phyloP scores from a whole-genome alignment of 2,329 filamentous ascomycete genomes.

The Neoascochyta sp. region DNA sequence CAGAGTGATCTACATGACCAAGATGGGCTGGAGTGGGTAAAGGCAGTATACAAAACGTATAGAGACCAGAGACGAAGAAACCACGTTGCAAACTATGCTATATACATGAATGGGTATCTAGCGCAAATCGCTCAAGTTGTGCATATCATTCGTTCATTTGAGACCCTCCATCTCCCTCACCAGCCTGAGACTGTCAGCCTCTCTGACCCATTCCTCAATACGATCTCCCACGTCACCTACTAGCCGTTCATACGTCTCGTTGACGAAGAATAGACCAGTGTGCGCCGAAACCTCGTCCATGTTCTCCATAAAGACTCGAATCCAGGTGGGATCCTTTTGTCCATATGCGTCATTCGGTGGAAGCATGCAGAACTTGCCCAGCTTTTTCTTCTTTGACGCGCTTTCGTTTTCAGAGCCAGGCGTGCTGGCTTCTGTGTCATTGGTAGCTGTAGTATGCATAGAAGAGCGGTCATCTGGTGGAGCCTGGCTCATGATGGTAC shows the following conservation, averaged over 20 bases:
- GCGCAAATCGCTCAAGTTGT: not conserved
- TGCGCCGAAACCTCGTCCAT: conserved; percentile 85
- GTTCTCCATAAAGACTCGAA: conserved; percentile 73
- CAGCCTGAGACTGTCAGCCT: conserved; percentile 47
- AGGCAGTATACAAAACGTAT: too few relatives aligned
- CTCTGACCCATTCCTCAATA: conserved; percentile 67
- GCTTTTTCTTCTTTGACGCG: conserved; percentile 45
- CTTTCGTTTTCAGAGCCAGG: conserved; percentile 5
- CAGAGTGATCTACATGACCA: too few relatives aligned
- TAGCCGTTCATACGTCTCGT: conserved; percentile 69
- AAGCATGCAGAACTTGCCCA: conserved; percentile 75
- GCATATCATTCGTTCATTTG: too few relatives aligned
- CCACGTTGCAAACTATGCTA: too few relatives aligned
- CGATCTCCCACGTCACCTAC: conserved; percentile 69
- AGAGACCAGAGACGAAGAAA: too few relatives aligned
- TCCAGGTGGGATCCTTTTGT: conserved; percentile 67
- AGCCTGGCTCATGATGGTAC: conserved; percentile 26
- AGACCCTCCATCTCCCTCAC: conserved; percentile 24
- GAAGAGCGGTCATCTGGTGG: conserved; percentile 22
- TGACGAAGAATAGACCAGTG: conserved; percentile 73
- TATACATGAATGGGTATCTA: conserved; percentile 1
- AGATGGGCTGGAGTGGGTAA: too few relatives aligned
- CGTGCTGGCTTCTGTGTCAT: conserved; percentile 2
- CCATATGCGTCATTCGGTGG: conserved; percentile 57
- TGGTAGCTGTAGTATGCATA: conserved; percentile 15